Base-by-base conservation (phyloP, 345 rosid species). In the Bruguiera sexangula region DNA sequence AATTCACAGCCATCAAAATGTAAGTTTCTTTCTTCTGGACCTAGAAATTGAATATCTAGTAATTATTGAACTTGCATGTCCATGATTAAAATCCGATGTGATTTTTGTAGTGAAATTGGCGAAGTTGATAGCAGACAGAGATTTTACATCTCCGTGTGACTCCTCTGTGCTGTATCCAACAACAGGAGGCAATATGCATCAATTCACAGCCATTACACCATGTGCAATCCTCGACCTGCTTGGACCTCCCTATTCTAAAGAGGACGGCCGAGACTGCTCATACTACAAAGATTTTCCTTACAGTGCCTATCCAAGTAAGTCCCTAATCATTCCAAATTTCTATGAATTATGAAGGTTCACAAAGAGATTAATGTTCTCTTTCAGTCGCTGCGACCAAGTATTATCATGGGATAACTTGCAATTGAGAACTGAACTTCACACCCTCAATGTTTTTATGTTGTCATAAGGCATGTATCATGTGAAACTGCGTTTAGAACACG, bases 151-250 rank as follows among this genome's bases (percentile, higher is more conserved):
- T 0, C 93, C 92, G 10, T 89, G 92, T 76, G n/a, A 74, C 68
- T 69, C 92, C 1, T 86, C 89, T 0, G 93, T 89, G 2, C 59
- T 89, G 30, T 87, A 89, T 71, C 96, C 93, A 16, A 89, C 90
- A 8, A 77, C 84, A 8, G 93, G 96, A 29, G 96, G 96, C 66
- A 89, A 89, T 46, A 86, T 89, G 65, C 96, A 89, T 36, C 78
- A 81, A 19, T 86, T 87, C 80, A 87, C 82, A 0, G 96, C 88
- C 15, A 65, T 82, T 19, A 85, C 89, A 6, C 88, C 96, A 1
- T 89, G 92, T 15, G 92, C 84, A 0, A 69, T 89, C 34, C 91
- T 89, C 37, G 96, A 89, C 34, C 87, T 89, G 29, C 62, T 89
- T 0, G 96, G 92, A 58, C 96, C 96, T 73, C 96, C 93, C 31